Evolutionary conservation across 108 stramenopile species (phyloP), one percentile per base, ranked within the genome.

Genomic region (Nannochloropsis oceanica): DNA sequence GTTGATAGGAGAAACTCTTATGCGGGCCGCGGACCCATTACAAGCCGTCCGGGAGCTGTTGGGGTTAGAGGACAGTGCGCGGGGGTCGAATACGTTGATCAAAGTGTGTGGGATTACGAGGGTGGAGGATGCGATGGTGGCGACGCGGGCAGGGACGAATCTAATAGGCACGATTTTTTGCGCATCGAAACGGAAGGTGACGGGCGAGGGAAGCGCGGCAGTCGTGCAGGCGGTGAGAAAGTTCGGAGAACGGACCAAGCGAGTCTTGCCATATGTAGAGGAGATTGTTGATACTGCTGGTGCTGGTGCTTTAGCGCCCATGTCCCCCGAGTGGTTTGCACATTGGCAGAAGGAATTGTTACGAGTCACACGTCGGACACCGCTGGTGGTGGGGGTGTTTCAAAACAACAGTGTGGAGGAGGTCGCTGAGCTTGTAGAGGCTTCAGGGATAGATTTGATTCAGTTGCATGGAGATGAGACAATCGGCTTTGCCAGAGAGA

Each of bases 401-500:
- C 96, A 96, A 86, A 96, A 97, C 91, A 96, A 97, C 90, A 82
- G 93, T 3, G 42, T 93, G 25, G 93, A 93, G 22, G 94, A 92
- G 82, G 92, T 99, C 34, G 90, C 85, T 14, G 89, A 92, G 85
- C 92, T 93, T 87, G 96, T 95, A 0, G 91, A 93, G 11, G 87
- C 87, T 10, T 94, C 94, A 82, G 97, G 97, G 10, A 87, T 99
- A 26, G 99, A 99, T 88, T 84, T 99, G 88, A 94, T 97, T 0
- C 99, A 99, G 89, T 92, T 99, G 82, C 99, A 99, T 84, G 97
- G 99, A 8, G 91, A 91, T 34, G 99, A 99, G 89, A 95, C 94
- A 10, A 92, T 94, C 92, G 59, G 59, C 59, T 73, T 73, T n/a
- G 59, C 59, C 5, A n/a, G 22, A n/a, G 94, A 89, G 82, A 94